Evolutionary conservation across 441 rosid genomes (phyloP).

Genomic region (Isatis lusitanica): DNA sequence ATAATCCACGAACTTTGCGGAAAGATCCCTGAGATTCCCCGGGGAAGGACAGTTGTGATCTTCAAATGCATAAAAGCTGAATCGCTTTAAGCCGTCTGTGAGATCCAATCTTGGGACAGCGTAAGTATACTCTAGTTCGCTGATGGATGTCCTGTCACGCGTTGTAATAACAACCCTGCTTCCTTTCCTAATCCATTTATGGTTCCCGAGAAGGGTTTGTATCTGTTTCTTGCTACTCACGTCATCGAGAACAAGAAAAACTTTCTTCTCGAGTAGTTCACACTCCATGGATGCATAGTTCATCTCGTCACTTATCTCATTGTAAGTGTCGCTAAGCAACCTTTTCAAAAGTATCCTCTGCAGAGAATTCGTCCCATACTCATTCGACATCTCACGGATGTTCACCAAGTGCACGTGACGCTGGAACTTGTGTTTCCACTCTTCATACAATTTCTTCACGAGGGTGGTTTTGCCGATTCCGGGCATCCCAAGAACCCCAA

Average conservation of each 20-base stretch:
- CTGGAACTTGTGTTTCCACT: not conserved
- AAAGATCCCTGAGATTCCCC: not conserved
- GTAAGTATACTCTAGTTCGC: not conserved
- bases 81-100: constrained; percentile 15
- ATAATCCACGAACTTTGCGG: not conserved
- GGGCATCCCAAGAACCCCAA: not conserved
- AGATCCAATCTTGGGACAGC: not conserved
- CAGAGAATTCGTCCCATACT: not conserved
- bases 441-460: not conserved
- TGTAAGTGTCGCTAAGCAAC: not conserved
- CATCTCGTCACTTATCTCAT: not conserved
- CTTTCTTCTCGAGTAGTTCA: not conserved
- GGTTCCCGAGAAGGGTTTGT: not conserved
- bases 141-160: constrained; percentile 18
- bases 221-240: constrained; percentile 15
- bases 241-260: not conserved
- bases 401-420: not conserved
- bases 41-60: not conserved
- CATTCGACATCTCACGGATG: not conserved
- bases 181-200: constrained; percentile 32
- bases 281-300: not conserved
- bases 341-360: not conserved
- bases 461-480: not conserved
- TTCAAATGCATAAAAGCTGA: constrained; percentile 29
- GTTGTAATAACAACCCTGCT: constrained; percentile 42